Base-by-base conservation (phyloP, 2,329 filamentous ascomycete genomes). In the Samsoniella hepiali region DNA sequence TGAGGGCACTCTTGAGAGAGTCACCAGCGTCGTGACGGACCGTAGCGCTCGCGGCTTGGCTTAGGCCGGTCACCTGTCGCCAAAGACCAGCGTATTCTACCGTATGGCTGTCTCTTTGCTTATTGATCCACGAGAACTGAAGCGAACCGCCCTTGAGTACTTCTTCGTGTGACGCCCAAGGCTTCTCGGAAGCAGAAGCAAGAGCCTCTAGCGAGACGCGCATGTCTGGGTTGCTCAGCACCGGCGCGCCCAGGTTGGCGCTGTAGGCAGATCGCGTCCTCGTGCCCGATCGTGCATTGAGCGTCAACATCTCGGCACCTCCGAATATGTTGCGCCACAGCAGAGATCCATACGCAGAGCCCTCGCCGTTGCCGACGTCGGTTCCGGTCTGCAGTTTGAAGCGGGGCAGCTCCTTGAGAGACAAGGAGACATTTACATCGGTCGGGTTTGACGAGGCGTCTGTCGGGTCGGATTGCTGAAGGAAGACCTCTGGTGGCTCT, bases 81-180 rank as follows among this genome's bases (percentile, higher is more conserved):
- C 94, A 98, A 56, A 89, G 81, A 31, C 88, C 88, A 13, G 88
- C 89, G 77, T 97, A 96, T 55, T 88, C 88, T 40, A 97, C 70
- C 66, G 94, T 89, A 73, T 97, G 91, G 63, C 82, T 83, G 68
- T 91, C 87, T 51, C 88, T 87, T 56, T 81, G 78, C 9, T 78
- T 72, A 55, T 84, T 87, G 44, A 88, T 76, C 90, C 91, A 98
- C 45, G 88, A 86, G 47, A 97, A 81, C 68, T 91, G 93, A 13
- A 90, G 79, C 69, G 86, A 88, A 27, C 85, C 92, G 17, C 93
- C 93, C 71, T 89, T 91, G 27, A 96, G 78, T 3, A 89, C 87
- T 77, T 99, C 94, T 70, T 98, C 94, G 72, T 99, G 94, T 67
- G 91, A 95, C 29, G 95, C 93, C 91, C 92, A 98, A 13, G 88